Evolutionary conservation across 805 yeast species (phyloP).

Genomic region (Ogataea philodendri): DNA sequence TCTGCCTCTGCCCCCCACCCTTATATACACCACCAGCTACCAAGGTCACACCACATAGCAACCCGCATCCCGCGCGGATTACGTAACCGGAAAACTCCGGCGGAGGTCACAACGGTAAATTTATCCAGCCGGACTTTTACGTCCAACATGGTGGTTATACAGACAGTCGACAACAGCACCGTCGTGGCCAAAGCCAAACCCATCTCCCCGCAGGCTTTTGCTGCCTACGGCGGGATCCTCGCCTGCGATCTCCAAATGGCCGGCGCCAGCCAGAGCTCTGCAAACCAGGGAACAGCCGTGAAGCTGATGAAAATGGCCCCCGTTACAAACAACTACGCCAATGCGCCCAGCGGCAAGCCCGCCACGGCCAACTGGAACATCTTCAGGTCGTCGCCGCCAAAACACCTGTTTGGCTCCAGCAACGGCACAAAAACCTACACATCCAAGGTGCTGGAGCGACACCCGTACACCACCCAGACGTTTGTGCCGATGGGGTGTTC

Average conservation of each 20-base stretch:
- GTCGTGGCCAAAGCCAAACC: slow-evolving; percentile 45
- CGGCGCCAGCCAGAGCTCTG: slow-evolving; percentile 46
- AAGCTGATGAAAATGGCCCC: slow-evolving; percentile 75
- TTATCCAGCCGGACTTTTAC: slow-evolving; percentile 1
- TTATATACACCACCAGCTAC: slow-evolving; percentile 10
- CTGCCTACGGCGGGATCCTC: slow-evolving; percentile 73
- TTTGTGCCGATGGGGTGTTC: slow-evolving; percentile 84
- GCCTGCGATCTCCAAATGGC: slow-evolving; percentile 65
- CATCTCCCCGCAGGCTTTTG: slow-evolving; percentile 65
- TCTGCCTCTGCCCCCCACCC: not conserved
- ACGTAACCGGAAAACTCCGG: too few relatives aligned
- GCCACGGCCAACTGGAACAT: slow-evolving; percentile 76
- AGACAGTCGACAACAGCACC: slow-evolving; percentile 33
- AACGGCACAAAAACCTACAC: slow-evolving; percentile 35
- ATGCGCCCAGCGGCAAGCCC: slow-evolving; percentile 44
- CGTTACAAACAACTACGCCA: slow-evolving; percentile 48
- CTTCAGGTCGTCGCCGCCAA: slow-evolving; percentile 77
- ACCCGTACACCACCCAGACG: slow-evolving; percentile 85
- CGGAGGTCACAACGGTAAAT: slow-evolving; percentile 1
- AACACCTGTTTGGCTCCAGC: slow-evolving; percentile 44
- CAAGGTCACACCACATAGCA: slow-evolving; percentile 2
- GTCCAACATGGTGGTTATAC: slow-evolving; percentile 39
- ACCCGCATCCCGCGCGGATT: slow-evolving; percentile 1
- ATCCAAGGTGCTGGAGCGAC: slow-evolving; percentile 80
- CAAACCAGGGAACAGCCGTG: slow-evolving; percentile 93